Evolutionary conservation across 192 early-diverging fungal species (phyloP).

Genomic region (Podochytrium sp.): DNA sequence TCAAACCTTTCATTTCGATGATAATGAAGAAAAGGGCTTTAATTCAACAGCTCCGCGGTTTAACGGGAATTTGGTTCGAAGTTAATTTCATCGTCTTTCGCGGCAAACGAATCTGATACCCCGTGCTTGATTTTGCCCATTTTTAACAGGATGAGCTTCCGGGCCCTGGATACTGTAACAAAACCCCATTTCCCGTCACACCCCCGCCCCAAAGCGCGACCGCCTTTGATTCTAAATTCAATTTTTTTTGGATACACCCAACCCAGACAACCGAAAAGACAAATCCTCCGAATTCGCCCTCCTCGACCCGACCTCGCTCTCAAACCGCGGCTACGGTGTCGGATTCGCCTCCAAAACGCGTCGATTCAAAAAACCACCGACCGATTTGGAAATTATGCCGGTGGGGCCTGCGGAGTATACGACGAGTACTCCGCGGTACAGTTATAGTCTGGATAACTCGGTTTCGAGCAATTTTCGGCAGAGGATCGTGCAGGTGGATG

Average conservation of each 20-base stretch:
- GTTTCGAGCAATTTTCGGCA: conserved; percentile 48
- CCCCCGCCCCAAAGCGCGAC: background rate
- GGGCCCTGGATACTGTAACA: conserved; percentile 56
- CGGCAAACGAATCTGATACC: background rate
- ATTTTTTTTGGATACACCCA: background rate
- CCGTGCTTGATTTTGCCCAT: background rate
- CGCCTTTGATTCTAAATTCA: background rate
- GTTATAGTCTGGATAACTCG: conserved; percentile 32
- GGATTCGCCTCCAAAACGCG: conserved; percentile 53
- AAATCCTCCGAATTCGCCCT: conserved; percentile 6
- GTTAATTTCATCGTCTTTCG: background rate
- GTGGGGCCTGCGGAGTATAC: conserved; percentile 42
- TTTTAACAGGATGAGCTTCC: conserved; percentile 50
- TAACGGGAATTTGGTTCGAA: conserved; percentile 29
- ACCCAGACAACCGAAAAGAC: conserved; percentile 27
- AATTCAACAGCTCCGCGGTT: conserved; percentile 51
- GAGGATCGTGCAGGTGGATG: conserved; percentile 14
- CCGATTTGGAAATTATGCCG: conserved; percentile 34
- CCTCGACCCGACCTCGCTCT: conserved; percentile 37
- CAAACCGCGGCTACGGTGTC: conserved; percentile 49
- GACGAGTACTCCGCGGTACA: conserved; percentile 33
- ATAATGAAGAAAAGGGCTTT: conserved; percentile 53
- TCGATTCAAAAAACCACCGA: conserved; percentile 43
- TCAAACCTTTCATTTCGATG: conserved; percentile 58
- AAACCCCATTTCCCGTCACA: background rate